These are phyloP conservation scores for Sugiyamaella qingdaonensis DNA, from an alignment of 805 yeast genomes.

Conservation along the genomic window DNA sequence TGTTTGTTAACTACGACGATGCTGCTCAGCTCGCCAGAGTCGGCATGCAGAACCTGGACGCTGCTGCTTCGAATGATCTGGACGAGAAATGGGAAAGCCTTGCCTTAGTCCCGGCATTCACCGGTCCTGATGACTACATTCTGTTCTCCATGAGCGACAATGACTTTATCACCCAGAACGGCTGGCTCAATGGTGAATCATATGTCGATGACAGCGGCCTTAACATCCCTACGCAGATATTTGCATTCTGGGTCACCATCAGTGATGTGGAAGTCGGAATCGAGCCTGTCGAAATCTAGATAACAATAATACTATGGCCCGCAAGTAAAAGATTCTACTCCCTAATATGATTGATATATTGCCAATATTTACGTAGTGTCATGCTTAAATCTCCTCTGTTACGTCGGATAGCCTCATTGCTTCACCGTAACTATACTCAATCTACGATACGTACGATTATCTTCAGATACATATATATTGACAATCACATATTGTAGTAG, in stretches of 20 bases:
- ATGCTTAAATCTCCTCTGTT: no score
- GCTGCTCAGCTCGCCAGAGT: constrained; percentile 12
- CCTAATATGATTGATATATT: no score
- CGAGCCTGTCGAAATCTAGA: constrained; percentile 1
- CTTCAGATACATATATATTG: no score
- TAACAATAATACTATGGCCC: background rate
- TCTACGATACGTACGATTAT: no score
- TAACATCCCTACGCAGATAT: constrained; percentile 17
- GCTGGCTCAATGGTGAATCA: constrained; percentile 11
- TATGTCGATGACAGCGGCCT: constrained; percentile 14
- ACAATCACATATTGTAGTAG: no score
- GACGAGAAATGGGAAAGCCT: constrained; percentile 20
- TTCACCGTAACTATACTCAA: no score
- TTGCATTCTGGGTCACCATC: constrained; percentile 19
- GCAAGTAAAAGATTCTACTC: no score
- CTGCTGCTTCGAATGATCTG: constrained; percentile 14
- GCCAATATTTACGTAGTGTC: no score
- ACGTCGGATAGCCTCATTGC: no score
- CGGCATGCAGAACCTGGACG: constrained; percentile 17
- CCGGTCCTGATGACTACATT: constrained; percentile 16
- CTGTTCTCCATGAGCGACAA: constrained; percentile 18
- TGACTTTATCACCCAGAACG: constrained; percentile 20
- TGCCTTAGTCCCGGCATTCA: constrained; percentile 14
- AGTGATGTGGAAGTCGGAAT: constrained; percentile 3
- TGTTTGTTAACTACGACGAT: constrained; percentile 14